Base-by-base conservation (phyloP, 495 filamentous ascomycete species). In the Lasiosphaeria miniovina region DNA sequence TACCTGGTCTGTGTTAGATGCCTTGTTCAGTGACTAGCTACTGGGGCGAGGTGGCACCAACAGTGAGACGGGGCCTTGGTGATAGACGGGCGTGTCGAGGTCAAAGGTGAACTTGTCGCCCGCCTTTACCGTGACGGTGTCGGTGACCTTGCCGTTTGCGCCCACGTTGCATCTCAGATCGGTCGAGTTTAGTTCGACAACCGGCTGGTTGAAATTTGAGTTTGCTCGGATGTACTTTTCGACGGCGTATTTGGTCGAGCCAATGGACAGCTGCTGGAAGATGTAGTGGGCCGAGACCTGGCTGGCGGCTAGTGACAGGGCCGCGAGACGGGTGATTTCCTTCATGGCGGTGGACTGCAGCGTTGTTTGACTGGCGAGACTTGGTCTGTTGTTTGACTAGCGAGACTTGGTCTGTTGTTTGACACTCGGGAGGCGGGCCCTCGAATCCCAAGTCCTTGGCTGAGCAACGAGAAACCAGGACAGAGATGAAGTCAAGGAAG, bases 121-220 rank as follows among this genome's bases (percentile, higher is more conserved):
- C 4, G 84, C 79, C 53, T 75, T 74, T 6, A 84, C 65, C 1
- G 73, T 72, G 2, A 77, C 61, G 0, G 76, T 81, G 5, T 71
- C 71, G 0, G 83, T 84, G 49, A 64, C 69, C 24, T 62, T 48
- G 11, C 79, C 80, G 36, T 67, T 69, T n/a, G 68, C 75, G 36
- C 79, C 82, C 71, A 80, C 80, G 54, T 87, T 87, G 72, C 84
- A 87, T 1, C 82, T 71, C 48, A 87, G 76, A 59, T 86, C 82
- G 15, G 66, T 72, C 34, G 78, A 81, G 6, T 72, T 59, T 1
- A 86, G 74, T 56, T 81, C 76, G 10, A 78, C 82, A n/a, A 86
- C 84, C 12, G 84, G 84, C 17, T 77, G 82, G 72, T 86, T 86
- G 70, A 77, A 76, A 76, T 84, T 85, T 54, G 74, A 78, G 71